phyloP scores from a whole-genome alignment of 257 asterid species.

The Scutellaria barbata region DNA sequence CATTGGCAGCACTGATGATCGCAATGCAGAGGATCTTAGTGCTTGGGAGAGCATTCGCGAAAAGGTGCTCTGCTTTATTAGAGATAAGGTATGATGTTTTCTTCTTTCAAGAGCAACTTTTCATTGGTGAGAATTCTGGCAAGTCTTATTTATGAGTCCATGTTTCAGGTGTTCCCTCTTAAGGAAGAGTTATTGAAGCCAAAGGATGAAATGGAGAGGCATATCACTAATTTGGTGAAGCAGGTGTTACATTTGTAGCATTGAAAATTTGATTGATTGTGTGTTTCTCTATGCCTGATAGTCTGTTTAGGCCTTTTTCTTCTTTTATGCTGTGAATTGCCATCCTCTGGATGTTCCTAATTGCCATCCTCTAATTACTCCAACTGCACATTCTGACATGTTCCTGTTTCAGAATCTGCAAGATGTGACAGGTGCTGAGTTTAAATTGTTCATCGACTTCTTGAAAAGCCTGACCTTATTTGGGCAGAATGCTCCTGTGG shows the following conservation, averaged over 20 bases:
- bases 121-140: neutral
- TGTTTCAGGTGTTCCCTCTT: constrained; percentile 80
- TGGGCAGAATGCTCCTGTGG: constrained; percentile 79
- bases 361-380: constrained; percentile 3
- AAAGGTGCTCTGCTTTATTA: constrained; percentile 80
- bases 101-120: constrained; percentile 1
- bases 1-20: constrained; percentile 82
- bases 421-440: constrained; percentile 91
- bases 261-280: constrained; percentile 16
- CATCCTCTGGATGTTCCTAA: too few species aligned
- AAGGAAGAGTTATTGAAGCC: constrained; percentile 86
- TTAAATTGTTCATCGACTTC: constrained; percentile 85
- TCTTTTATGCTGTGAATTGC: constrained; percentile 8
- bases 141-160: constrained; percentile 27
- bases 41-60: constrained; percentile 89
- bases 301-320: constrained; percentile 6
- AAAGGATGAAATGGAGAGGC: constrained; percentile 88
- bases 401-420: constrained; percentile 76
- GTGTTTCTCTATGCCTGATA: neutral
- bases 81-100: constrained; percentile 68
- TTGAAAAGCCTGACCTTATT: constrained; percentile 90
- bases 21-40: constrained; percentile 71
- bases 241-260: constrained; percentile 55
- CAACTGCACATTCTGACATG: constrained; percentile 8
- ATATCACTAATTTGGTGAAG: constrained; percentile 79